Evolutionary conservation across 2,329 filamentous ascomycete species (phyloP), one percentile per base, ranked within the genome.

Genomic region (Huntiella abstrusa): DNA sequence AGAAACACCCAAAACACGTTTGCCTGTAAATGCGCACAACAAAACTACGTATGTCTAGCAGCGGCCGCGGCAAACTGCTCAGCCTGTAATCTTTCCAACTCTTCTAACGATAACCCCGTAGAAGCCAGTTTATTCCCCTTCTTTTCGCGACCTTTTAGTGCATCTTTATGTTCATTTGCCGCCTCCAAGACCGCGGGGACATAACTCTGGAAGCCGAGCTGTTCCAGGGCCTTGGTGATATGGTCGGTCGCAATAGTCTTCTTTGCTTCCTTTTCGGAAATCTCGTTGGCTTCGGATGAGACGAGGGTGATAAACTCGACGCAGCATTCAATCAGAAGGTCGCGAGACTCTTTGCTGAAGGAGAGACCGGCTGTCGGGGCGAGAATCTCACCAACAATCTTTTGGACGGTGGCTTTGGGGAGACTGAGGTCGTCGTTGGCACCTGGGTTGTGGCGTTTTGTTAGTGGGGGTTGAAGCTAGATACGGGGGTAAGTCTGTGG

Each of bases 211-310:
- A 96, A 98, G 1, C 88, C 91, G 15, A 98, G 74, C 56, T 93
- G 83, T 55, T 88, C 83, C 37, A 98, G 72, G 1, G 91, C 91
- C 58, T 88, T 88, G 58, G 88, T 92, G 56, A 98, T 92, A 65
- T 98, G 91, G 57, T 98, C 91, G 61, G 85, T 93, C 10, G 88
- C 88, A 55, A 98, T 98, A 3, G 91, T 98, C 72, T 98, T 98
- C 69, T 98, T 98, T 43, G 87, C 85, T 58, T 98, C 91, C 63
- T 94, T 94, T 61, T 98, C 91, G 10, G 87, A 92, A 53, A 98
- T 98, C 57, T 98, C 91, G 63, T 98, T 98, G 52, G 91, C 91
- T 66, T 98, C 88, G 41, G 85, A 93, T n/a, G 87, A 95, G 55
- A 98, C 83, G 57, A 98, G 75, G 13, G 91, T 96, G 62, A 98